Evolutionary conservation across 169 alveolate genomes (phyloP), one percentile per base, ranked within the genome.

Genomic region (Babesia sp.): DNA sequence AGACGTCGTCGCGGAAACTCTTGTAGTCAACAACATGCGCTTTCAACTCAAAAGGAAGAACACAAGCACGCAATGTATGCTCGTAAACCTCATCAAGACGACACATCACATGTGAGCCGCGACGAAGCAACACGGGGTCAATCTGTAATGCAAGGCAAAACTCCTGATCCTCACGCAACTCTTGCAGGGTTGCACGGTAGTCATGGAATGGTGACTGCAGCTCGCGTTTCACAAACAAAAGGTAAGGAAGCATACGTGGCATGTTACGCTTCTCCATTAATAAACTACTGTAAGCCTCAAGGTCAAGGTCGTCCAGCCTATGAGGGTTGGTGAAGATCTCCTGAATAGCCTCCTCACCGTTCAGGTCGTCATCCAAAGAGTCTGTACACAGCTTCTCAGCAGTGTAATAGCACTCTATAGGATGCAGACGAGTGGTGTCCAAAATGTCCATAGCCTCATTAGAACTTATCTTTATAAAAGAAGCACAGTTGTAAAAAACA

Each of bases 361-460:
- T 60, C 37, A 76, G 63, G 33, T 68, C 75, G 1, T 78, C 86
- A 44, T 88, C 94, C 12, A 90, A 61, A 0, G 90, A 79, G 37
- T 86, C 91, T 16, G 77, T 77, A 44, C 92, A 87, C 16, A 90
- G 50, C 54, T 88, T 86, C 50, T 83, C 83, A 1, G 90, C 88
- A 22, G 83, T 71, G 51, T 59, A 53, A 29, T 79, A 70, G 34
- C 90, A 78, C 71, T 90, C 91, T 11, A 71, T 24, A 31, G 94
- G 94, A 57, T 90, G 94, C 14, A 90, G 64, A 44, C 93, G 78
- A 3, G 94, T 87, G 39, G 83, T 61, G 57, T 90, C 94, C 44
- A 90, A 54, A 1, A 69, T 56, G 53, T 80, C 88, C 71, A 48
- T 70, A 18, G 83, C 66, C 37, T 68, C 71, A 31, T 33, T 33